Evolutionary conservation across 768 basidiomycete species (phyloP).

Genomic region (Agrocybe pediades): DNA sequence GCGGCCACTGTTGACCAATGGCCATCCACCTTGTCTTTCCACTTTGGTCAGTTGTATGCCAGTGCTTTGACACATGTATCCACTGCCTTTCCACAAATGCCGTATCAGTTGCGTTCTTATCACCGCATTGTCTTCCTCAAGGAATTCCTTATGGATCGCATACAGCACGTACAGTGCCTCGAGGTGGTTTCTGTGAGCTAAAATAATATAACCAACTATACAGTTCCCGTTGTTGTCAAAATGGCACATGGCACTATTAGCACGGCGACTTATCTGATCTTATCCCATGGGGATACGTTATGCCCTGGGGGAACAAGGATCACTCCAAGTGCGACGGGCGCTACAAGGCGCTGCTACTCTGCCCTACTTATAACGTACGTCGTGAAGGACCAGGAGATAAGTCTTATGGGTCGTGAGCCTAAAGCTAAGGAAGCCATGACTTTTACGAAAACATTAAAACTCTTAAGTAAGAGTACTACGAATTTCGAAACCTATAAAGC

Average conservation of each 20-base stretch:
- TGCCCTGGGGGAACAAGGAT: neutral
- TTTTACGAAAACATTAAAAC: no score
- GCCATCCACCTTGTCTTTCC: no score
- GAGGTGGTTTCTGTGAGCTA: no score
- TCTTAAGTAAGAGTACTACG: no score
- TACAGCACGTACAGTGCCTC: no score
- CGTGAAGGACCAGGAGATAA: neutral
- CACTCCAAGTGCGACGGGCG: neutral
- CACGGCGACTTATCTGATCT: neutral
- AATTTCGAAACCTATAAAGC: no score
- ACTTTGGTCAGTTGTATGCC: neutral
- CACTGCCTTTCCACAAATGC: neutral
- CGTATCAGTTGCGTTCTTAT: neutral
- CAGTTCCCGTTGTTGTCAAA: neutral
- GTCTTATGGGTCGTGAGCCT: no score
- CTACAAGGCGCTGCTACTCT: no score
- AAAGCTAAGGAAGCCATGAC: no score
- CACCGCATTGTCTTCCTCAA: neutral
- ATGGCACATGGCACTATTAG: neutral
- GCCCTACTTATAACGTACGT: no score
- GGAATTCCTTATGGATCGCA: neutral
- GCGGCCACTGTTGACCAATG: neutral
- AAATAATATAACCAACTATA: no score
- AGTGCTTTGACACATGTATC: conserved; percentile 3
- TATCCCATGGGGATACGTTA: neutral